A percentile compares a stretch with the other conserved stretches of the same genome.
These are phyloP conservation scores for Knufia petricola DNA, from an alignment of 2,329 filamentous ascomycete genomes.

Conservation along the genomic window DNA sequence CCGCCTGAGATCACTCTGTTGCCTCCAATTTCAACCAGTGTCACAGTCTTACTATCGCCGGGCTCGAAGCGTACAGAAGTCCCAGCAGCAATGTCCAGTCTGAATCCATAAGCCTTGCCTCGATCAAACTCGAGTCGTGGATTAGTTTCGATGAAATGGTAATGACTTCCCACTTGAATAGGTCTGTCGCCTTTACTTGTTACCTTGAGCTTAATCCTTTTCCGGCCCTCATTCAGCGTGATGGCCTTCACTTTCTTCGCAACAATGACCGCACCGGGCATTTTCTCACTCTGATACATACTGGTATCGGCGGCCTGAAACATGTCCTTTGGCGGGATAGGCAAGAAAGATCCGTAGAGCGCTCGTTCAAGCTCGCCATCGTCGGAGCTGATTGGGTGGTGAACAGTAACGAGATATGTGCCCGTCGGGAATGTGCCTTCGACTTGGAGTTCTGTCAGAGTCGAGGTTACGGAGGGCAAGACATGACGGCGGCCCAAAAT, in stretches of 20 bases:
- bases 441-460: slow-evolving; percentile 77
- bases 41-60: slow-evolving; percentile 83
- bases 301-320: slow-evolving; percentile 57
- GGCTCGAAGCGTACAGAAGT: slow-evolving; percentile 92
- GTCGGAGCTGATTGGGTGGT: slow-evolving; percentile 76
- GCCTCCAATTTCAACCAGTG: slow-evolving; percentile 78
- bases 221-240: slow-evolving; percentile 62
- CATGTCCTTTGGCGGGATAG: slow-evolving; percentile 57
- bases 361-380: slow-evolving; percentile 81
- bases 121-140: slow-evolving; percentile 84
- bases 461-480: slow-evolving; percentile 67
- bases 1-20: slow-evolving; percentile 72
- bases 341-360: slow-evolving; percentile 84
- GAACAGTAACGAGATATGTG: slow-evolving; percentile 89
- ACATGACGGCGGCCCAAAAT: slow-evolving; percentile 93
- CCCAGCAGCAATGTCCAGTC: slow-evolving; percentile 81
- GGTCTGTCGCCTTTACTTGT: slow-evolving; percentile 82
- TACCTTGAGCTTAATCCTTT: slow-evolving; percentile 63
- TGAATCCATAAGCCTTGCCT: slow-evolving; percentile 67
- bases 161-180: slow-evolving; percentile 87
- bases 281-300: slow-evolving; percentile 57
- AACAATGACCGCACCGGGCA: slow-evolving; percentile 71
- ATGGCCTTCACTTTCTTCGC: slow-evolving; percentile 55
- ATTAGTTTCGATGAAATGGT: slow-evolving; percentile 94
- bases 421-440: slow-evolving; percentile 87